Evolutionary conservation across 2,329 filamentous ascomycete species (phyloP), one percentile per base, ranked within the genome.

Genomic region (Aspergillus fijiensis): DNA sequence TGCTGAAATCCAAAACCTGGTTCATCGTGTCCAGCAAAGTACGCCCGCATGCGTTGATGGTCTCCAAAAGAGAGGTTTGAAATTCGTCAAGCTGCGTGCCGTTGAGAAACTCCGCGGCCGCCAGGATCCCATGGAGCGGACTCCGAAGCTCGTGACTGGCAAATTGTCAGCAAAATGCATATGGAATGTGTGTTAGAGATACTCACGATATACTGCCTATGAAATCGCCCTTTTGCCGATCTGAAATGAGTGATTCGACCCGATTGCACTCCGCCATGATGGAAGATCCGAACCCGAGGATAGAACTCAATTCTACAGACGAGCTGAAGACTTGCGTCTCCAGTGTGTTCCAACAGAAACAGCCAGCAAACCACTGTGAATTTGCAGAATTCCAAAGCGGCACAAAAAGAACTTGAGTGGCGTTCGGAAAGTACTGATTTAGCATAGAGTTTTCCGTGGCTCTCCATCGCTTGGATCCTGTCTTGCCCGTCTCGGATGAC

Each of bases 371-470:
- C 80, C 81, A 79, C 63, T 82, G 71, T 49, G 79, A 76, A 21
- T 74, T 76, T 12, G 77, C 77, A 16, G 79, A 76, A 65, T 84
- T 82, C 79, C 81, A 84, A 0, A 84, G 64, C 0, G 82, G 82
- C 5, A 83, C 70, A 59, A 84, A 84, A 3, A 83, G 74, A 5
- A 84, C 71, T 52, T 81, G 81, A 1, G 76, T 72, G 1, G 79
- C 79, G 23, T 73, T 74, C 0, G 81, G 81, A 51, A 85, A 83
- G 57, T 79, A 77, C 21, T 73, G 70, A 27, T 77, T 76, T 9
- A 82, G 68, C 49, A 77, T 65, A 5, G 69, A 66, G 52, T 76
- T 77, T 67, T 81, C 72, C 19, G 70, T 58, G 51, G 72, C 69
- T 64, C 72, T 68, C 66, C 72, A 69, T 51, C 69, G 71, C 57